Base-by-base conservation (phyloP, 305 asterid species). In the Fraxinus greggii region DNA sequence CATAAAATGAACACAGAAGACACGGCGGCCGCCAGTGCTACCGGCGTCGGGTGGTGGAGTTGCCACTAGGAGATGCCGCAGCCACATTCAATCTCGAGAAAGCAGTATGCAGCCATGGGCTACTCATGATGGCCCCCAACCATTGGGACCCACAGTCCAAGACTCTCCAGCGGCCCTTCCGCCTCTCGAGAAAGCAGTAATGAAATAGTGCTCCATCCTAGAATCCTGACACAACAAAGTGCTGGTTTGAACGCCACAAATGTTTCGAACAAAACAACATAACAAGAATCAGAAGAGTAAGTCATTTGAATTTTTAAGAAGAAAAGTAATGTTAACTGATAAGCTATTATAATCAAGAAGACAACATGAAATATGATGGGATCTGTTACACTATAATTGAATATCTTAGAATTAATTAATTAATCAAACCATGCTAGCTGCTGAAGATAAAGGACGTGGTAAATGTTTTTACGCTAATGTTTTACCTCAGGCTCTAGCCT, bases 111-210 rank as follows among this genome's bases (percentile, higher is more conserved):
- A 93, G 97, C 90, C 93, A 93, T 76, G 97, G 97, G 2, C 83
- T 94, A 7, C 93, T 94, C 88, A 94, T 94, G 98, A 94, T 92
- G 94, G 95, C 98, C 42, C 98, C 97, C 69, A 94, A 94, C 77
- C 89, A 80, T 45, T 94, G 98, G 97, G 95, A 93, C 86, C 81
- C 95, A 42, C 88, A 65, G 42, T 87, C 94, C 85, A 90, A 92
- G 87, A 91, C 97, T 86, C 90, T 92, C 79, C 86, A 26, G 75
- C 95, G 97, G 54, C 92, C 97, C 48, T 88, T 93, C 9, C 97
- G 92, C 85, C 97, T 93, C 70, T n/a, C n/a, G n/a, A n/a, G n/a
- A n/a, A n/a, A n/a, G n/a, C n/a, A n/a, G n/a, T 26, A 19, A 59
- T 59, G 4, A 21, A 5, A 59, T 59, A 6, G 7, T 21, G 29